Evolutionary conservation across 768 basidiomycete genomes (phyloP).

Genomic region (Collybia mongolica): DNA sequence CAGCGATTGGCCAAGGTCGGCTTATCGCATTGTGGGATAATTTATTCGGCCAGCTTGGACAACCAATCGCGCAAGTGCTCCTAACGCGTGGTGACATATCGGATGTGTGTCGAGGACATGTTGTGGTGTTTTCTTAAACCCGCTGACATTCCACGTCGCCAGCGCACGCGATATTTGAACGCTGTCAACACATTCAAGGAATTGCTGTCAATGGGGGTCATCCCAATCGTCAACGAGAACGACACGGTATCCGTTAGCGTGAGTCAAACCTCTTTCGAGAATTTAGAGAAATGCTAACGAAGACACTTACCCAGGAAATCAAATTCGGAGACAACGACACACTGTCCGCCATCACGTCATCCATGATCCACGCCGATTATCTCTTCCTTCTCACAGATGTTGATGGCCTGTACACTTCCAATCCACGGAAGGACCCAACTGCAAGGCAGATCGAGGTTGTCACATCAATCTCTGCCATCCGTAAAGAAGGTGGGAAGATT

Average conservation of each 20-base stretch:
- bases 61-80: conserved; percentile 94
- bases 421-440: conserved; percentile 86
- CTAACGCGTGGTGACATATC: conserved; percentile 96
- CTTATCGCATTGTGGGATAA: conserved; percentile 98
- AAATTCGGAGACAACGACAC: conserved; percentile 99
- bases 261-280: conserved; percentile 28
- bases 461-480: conserved; percentile 77
- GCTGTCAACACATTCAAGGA: conserved; percentile 95
- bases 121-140: conserved; percentile 8
- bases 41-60: conserved; percentile 89
- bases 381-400: conserved; percentile 97
- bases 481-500: conserved; percentile 66
- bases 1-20: conserved; percentile 95
- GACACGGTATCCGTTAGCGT: conserved; percentile 98
- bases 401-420: conserved; percentile 92
- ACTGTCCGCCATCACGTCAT: conserved; percentile 93
- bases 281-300: no score
- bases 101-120: conserved; percentile 58
- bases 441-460: conserved; percentile 84
- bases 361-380: conserved; percentile 98
- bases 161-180: conserved; percentile 95
- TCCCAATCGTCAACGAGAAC: conserved; percentile 99
- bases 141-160: conserved; percentile 19
- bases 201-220: conserved; percentile 87
- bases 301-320: conserved; percentile 69